Evolutionary conservation across 1,139 yeast genomes (phyloP), one percentile per base, ranked within the genome.

Genomic region (Yamadazyma blattariae): DNA sequence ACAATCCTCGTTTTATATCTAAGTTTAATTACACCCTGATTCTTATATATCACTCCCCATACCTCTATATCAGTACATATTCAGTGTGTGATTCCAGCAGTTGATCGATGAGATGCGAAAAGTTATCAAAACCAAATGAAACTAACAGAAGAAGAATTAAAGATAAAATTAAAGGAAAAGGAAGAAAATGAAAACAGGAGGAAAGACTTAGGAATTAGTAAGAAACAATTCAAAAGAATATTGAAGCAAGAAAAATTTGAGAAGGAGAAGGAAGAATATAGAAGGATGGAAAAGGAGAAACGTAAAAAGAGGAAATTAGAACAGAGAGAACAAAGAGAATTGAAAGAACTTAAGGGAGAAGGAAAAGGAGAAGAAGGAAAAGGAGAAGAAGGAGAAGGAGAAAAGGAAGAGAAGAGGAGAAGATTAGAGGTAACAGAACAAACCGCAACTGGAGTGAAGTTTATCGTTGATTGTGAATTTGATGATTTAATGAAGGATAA

Each of bases 401-500:
- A 27, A 4, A 16, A 21, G 33, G 52, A 34, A 38, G 46, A 57
- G 33, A 66, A 40, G 45, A 54, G 29, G 54, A 51, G 54, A 60
- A 56, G 40, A 54, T 51, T 33, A 55, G 66, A 24, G 5, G 74
- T 75, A 3, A 54, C 57, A 23, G 51, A 59, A 11, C 83, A 79
- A 48, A 50, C 39, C 2, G 57, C 60, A 9, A 70, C 79, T 4
- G 75, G 72, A 0, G 71, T 76, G 28, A 64, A 64, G 5, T 71
- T 90, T 25, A 64, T 89, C 14, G 57, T 92, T 46, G 98, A 92
- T 59, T 92, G 98, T 61, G 86, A 74, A 17, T 92, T 92, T 57
- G 98, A 92, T 53, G 89, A 86, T 29, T 59, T 85, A 51, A 92
- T 92, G 98, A 77, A 72, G 34, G 84, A 79, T 26, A 81, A 71